A percentile compares a stretch with the other conserved stretches of the same genome.
phyloP scores from a whole-genome alignment of 495 filamentous ascomycete species.

The Hyaloscypha hepaticicola region DNA sequence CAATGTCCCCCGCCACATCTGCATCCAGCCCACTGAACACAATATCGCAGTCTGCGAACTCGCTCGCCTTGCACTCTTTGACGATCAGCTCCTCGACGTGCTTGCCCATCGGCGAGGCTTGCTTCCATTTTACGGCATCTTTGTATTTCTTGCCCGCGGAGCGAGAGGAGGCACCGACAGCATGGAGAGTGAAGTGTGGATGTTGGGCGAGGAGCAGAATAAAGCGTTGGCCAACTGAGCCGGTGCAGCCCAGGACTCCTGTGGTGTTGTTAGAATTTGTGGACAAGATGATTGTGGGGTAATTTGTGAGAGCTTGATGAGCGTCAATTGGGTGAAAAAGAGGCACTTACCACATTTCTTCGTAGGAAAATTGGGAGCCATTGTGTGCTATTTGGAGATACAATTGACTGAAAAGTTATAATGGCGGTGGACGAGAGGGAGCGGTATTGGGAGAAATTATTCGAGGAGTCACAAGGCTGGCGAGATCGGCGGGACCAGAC shows the following conservation, averaged over 20 bases:
- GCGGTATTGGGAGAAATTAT: neutral
- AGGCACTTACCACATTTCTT: slow-evolving; percentile 25
- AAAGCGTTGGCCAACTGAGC: slow-evolving; percentile 84
- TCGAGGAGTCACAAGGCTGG: neutral
- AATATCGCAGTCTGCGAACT: slow-evolving; percentile 82
- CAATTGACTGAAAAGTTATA: too few species aligned
- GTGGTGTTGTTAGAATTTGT: slow-evolving; percentile 8
- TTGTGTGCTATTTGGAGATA: neutral
- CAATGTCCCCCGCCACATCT: slow-evolving; percentile 77
- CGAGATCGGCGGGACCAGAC: neutral
- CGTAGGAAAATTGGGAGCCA: slow-evolving; percentile 14
- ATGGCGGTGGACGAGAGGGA: too few species aligned
- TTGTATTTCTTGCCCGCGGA: slow-evolving; percentile 82
- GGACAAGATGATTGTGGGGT: slow-evolving; percentile 1
- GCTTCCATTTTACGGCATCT: slow-evolving; percentile 84
- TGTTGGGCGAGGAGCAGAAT: slow-evolving; percentile 79
- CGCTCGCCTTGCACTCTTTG: slow-evolving; percentile 68
- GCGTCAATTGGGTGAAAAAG: neutral
- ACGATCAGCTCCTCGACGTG: slow-evolving; percentile 67
- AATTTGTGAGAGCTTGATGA: neutral
- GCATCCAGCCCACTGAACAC: slow-evolving; percentile 86
- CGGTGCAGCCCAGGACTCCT: slow-evolving; percentile 72
- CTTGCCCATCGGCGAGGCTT: slow-evolving; percentile 68
- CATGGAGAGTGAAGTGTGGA: slow-evolving; percentile 71
- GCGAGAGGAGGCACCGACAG: slow-evolving; percentile 74